Evolutionary conservation across 2,329 filamentous ascomycete genomes (phyloP).

Genomic region (Penicillium sp.): DNA sequence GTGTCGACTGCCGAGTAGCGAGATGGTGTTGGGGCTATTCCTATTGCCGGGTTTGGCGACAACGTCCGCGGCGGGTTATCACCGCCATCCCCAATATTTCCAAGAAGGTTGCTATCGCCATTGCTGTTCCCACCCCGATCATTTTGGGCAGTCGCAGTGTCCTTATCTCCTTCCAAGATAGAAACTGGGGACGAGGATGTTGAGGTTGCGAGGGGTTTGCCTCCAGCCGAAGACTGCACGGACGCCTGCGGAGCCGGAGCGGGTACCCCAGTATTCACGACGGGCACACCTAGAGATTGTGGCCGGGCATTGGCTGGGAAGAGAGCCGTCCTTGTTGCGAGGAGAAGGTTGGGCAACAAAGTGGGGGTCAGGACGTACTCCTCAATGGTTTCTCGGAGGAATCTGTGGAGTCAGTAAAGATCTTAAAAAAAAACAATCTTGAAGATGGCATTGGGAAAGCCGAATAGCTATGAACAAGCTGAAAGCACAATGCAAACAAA

Average conservation of each 20-base stretch:
- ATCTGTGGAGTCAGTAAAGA: conserved; percentile 40
- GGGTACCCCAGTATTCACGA: conserved; percentile 40
- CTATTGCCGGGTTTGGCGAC: conserved; percentile 1
- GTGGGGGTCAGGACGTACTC: conserved; percentile 66
- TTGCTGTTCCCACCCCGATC: conserved; percentile 15
- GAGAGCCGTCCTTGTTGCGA: conserved; percentile 71
- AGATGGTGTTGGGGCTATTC: not conserved
- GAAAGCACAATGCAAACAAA: conserved; percentile 16
- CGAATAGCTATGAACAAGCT: conserved; percentile 12
- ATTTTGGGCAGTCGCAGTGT: conserved; percentile 1
- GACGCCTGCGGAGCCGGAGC: conserved; percentile 26
- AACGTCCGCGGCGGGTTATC: conserved; percentile 16
- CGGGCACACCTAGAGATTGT: conserved; percentile 42
- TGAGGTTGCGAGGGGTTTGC: conserved; percentile 31
- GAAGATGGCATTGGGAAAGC: conserved; percentile 17
- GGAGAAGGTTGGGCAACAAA: conserved; percentile 64
- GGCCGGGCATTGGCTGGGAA: conserved; percentile 85
- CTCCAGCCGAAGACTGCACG: conserved; percentile 27
- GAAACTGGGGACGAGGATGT: conserved; percentile 7
- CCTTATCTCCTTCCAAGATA: conserved; percentile 13
- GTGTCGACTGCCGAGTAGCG: conserved; percentile 2
- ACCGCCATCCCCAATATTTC: conserved; percentile 1
- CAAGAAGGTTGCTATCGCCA: not conserved
- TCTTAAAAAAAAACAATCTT: conserved; percentile 15
- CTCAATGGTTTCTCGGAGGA: conserved; percentile 55